These are phyloP conservation scores for Massospora cicadina DNA, from an alignment of 371 early-diverging fungal genomes.

Conservation along the genomic window DNA sequence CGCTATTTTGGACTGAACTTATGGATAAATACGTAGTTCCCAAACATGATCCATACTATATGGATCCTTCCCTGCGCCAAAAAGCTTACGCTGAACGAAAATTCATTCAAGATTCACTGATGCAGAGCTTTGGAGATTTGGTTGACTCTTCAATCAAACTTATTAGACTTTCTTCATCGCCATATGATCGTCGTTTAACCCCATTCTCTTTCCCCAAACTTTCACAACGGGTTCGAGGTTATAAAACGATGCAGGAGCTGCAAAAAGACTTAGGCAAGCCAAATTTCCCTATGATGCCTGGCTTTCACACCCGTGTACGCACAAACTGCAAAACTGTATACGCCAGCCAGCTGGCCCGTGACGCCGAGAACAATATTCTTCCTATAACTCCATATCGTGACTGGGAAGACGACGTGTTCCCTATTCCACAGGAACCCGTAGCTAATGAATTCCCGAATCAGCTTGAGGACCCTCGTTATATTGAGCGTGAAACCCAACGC, in stretches of 20 bases:
- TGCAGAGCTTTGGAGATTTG: not conserved
- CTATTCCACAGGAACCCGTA: not conserved
- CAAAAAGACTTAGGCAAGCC: not conserved
- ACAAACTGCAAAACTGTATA: not conserved
- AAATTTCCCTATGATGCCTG: not conserved
- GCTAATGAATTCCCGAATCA: not conserved
- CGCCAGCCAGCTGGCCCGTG: not conserved
- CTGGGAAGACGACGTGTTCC: not conserved
- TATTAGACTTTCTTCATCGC: not conserved
- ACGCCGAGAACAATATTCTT: not conserved
- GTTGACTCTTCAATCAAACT: not conserved
- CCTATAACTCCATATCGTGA: not conserved
- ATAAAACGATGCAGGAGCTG: not conserved
- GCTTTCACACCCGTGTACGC: not conserved
- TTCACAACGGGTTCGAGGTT: not conserved
- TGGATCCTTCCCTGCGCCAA: not conserved
- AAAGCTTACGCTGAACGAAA: not conserved
- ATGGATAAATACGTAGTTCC: not conserved
- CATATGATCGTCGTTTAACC: not conserved
- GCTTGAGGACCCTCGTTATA: not conserved
- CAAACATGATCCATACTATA: not conserved
- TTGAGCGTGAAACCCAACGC: not conserved
- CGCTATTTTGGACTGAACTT: not conserved
- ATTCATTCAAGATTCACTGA: not conserved
- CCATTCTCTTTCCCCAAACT: not conserved